phyloP scores from a whole-genome alignment of 345 rosid genomes.

The Eucalyptus sp. region DNA sequence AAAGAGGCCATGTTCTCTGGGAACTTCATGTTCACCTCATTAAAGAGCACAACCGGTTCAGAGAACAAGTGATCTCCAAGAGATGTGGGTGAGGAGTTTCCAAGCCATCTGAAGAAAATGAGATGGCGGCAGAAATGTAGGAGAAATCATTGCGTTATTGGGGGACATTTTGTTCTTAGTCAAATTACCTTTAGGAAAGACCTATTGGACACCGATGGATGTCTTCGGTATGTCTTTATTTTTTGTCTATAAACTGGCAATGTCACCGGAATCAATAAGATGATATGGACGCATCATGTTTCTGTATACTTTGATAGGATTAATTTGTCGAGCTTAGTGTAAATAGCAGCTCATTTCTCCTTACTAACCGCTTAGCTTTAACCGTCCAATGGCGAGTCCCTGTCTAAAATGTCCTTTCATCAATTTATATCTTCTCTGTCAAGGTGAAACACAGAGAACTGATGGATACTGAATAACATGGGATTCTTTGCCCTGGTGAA shows the following conservation, averaged over 20 bases:
- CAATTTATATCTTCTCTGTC: not conserved
- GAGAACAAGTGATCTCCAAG: not conserved
- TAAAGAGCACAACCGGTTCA: constrained; percentile 21
- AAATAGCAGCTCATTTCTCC: not conserved
- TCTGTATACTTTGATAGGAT: not conserved
- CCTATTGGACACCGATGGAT: not conserved
- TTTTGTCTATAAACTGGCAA: not conserved
- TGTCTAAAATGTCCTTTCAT: not conserved
- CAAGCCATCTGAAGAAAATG: not conserved
- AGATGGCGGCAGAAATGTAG: not conserved
- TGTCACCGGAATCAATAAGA: not conserved
- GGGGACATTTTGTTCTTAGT: not conserved
- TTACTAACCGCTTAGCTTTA: not conserved
- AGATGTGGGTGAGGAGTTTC: not conserved
- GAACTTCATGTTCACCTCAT: constrained; percentile 67
- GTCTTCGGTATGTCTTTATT: not conserved
- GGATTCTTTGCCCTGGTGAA: not conserved
- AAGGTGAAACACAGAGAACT: not conserved
- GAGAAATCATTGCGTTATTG: not conserved
- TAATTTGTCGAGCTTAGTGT: not conserved
- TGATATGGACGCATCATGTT: not conserved
- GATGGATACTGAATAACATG: not conserved
- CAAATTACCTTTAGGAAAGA: not conserved
- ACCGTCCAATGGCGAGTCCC: not conserved
- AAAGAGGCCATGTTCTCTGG: constrained; percentile 84